Evolutionary conservation across 2,329 filamentous ascomycete species (phyloP), one percentile per base, ranked within the genome.

Genomic region (Elsinoe necatrix): DNA sequence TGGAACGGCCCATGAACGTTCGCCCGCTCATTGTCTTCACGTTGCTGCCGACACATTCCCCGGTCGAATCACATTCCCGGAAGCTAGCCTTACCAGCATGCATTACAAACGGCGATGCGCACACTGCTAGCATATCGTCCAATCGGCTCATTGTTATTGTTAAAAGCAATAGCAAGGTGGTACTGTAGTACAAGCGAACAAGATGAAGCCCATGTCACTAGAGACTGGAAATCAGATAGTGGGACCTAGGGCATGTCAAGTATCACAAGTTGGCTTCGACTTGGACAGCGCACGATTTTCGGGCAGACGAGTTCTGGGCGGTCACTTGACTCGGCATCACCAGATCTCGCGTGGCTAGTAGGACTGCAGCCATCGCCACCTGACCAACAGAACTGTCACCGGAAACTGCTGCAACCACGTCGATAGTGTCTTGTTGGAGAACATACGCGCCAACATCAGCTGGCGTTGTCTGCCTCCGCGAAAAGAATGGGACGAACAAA

Each of bases 241-340:
- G 4, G 11, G 20, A 8, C 21, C 7, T 12, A 16, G 29, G 9
- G 23, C 43, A n/a, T 34, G 43, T 29, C n/a, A 25, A 34, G 27
- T 50, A 34, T 34, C 45, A 50, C 29, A 34, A 18, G 45, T 11
- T 52, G 31, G 48, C 20, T 25, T 52, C 11, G 18, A 35, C 48
- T 52, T 52, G 48, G n/a, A 52, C 20, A 37, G 48, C 29, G 20
- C 29, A 39, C 34, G 31, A 39, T 39, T 52, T 35, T 52, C 18
- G 8, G 20, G 41, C 41, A 23, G 16, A 3, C 34, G n/a, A 52
- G 16, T 21, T 8, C 31, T 23, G n/a, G 25, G 48, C 48, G 48
- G 48, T 52, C 48, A 52, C 48, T 52, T 52, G 48, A 52, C 48
- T 52, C 48, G 48, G 20, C 48, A 52, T 52, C 48, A 52, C 31